phyloP scores from a whole-genome alignment of 805 yeast species.

The Saturnispora sekii region DNA sequence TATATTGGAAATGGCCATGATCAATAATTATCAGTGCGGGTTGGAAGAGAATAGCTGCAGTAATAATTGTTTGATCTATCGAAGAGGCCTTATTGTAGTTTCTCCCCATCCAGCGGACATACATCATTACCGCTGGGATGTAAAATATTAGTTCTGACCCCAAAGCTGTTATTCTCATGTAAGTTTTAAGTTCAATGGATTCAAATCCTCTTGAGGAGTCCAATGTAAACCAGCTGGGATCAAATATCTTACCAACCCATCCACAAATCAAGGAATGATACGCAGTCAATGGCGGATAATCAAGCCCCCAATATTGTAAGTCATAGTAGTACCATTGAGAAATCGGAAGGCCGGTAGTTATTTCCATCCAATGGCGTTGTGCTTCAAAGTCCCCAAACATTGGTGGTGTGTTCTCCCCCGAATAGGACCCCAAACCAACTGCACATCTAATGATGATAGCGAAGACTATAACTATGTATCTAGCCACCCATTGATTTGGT shows the following conservation, averaged over 20 bases:
- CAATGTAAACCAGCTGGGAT: conserved; percentile 68
- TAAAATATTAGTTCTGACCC: conserved; percentile 65
- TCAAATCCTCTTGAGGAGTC: conserved; percentile 72
- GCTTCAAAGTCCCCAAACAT: conserved; percentile 96
- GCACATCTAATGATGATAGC: conserved; percentile 74
- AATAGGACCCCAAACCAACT: conserved; percentile 80
- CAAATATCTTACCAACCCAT: conserved; percentile 51
- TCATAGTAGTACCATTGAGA: conserved; percentile 84
- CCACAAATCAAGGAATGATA: conserved; percentile 83
- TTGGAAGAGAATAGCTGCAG: conserved; percentile 73
- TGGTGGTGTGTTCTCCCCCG: conserved; percentile 66
- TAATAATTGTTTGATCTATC: conserved; percentile 66
- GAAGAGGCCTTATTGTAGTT: conserved; percentile 39
- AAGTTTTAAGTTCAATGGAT: conserved; percentile 55
- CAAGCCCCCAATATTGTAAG: conserved; percentile 90
- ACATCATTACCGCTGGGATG: conserved; percentile 70
- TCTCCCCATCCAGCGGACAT: conserved; percentile 63
- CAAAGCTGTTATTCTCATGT: conserved; percentile 74
- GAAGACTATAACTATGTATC: conserved; percentile 63
- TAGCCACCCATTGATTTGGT: conserved; percentile 83
- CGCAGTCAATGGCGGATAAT: conserved; percentile 95
- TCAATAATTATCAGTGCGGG: conserved; percentile 80
- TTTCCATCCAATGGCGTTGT: conserved; percentile 96
- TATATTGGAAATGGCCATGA: conserved; percentile 96
- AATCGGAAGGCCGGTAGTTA: conserved; percentile 68